Percentiles rank a stretch among this genome's conserved stretches.
These are phyloP conservation scores for Skeletonema potamos DNA, from an alignment of 108 stramenopile genomes.

Conservation along the genomic window DNA sequence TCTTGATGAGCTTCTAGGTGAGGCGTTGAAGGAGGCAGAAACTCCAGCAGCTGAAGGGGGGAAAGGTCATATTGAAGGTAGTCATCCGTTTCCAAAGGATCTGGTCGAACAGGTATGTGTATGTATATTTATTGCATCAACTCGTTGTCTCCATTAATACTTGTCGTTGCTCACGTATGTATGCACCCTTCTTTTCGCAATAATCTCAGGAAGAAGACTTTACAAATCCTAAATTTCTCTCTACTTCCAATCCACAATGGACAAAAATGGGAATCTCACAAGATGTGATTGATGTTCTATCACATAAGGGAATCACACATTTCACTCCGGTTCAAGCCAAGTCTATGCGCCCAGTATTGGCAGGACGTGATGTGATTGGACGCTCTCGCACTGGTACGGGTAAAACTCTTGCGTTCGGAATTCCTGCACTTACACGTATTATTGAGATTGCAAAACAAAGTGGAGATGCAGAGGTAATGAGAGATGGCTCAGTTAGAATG, in stretches of 20 bases:
- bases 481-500: conserved; percentile 54
- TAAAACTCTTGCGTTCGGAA: conserved; percentile 99
- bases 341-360: conserved; percentile 85
- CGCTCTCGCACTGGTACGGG: conserved; percentile 97
- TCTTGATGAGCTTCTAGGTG: conserved; percentile 57
- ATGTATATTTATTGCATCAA: conserved; percentile 1
- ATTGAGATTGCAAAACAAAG: conserved; percentile 46
- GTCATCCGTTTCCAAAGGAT: conserved; percentile 28
- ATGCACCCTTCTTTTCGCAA: not conserved
- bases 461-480: conserved; percentile 45
- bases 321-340: conserved; percentile 92
- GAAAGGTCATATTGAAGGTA: conserved; percentile 25
- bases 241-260: conserved; percentile 86
- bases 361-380: conserved; percentile 95
- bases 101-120: conserved; percentile 25
- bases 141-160: not conserved
- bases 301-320: conserved; percentile 75
- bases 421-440: conserved; percentile 87
- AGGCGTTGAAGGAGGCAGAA: conserved; percentile 31
- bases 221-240: conserved; percentile 69
- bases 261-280: conserved; percentile 58
- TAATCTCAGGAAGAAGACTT: conserved; percentile 43
- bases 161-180: not conserved
- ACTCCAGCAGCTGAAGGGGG: conserved; percentile 9
- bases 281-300: conserved; percentile 83